These are phyloP conservation scores for Bipolaris zeicola DNA, from an alignment of 2,329 filamentous ascomycete genomes.

Conservation along the genomic window DNA sequence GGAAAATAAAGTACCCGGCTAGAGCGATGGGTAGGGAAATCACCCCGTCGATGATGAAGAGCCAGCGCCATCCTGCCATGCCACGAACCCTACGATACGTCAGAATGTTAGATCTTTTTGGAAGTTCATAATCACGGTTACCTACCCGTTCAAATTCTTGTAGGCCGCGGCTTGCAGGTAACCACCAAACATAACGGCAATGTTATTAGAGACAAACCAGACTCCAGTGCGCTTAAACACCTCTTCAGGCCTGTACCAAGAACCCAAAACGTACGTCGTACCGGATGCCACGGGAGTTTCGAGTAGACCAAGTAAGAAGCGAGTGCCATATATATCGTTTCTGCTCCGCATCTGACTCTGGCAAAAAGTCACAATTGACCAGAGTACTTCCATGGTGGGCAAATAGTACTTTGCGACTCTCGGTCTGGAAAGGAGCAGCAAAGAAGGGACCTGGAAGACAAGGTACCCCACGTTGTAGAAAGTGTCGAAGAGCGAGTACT, in stretches of 20 bases:
- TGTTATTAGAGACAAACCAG: slow-evolving; percentile 59
- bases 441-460: slow-evolving; percentile 48
- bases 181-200: slow-evolving; percentile 63
- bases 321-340: slow-evolving; percentile 48
- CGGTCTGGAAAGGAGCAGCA: slow-evolving; percentile 48
- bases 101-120: background rate
- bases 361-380: slow-evolving; percentile 50
- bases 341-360: slow-evolving; percentile 48
- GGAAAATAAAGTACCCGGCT: slow-evolving; percentile 61
- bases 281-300: slow-evolving; percentile 47
- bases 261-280: slow-evolving; percentile 46
- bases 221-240: slow-evolving; percentile 61
- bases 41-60: slow-evolving; percentile 64
- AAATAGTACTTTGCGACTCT: slow-evolving; percentile 46
- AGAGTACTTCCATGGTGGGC: slow-evolving; percentile 49
- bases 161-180: slow-evolving; percentile 63
- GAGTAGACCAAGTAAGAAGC: slow-evolving; percentile 47
- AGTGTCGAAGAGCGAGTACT: slow-evolving; percentile 60
- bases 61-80: slow-evolving; percentile 57
- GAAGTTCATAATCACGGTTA: background rate
- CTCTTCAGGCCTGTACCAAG: slow-evolving; percentile 53
- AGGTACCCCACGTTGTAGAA: slow-evolving; percentile 52
- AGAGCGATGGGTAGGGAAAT: slow-evolving; percentile 63
- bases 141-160: slow-evolving; percentile 56
- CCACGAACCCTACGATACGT: slow-evolving; percentile 44